A percentile compares a stretch with the other conserved stretches of the same genome.
phyloP scores from a whole-genome alignment of 176 grass and related monocot species.

The Urochloa ruziziensis region DNA sequence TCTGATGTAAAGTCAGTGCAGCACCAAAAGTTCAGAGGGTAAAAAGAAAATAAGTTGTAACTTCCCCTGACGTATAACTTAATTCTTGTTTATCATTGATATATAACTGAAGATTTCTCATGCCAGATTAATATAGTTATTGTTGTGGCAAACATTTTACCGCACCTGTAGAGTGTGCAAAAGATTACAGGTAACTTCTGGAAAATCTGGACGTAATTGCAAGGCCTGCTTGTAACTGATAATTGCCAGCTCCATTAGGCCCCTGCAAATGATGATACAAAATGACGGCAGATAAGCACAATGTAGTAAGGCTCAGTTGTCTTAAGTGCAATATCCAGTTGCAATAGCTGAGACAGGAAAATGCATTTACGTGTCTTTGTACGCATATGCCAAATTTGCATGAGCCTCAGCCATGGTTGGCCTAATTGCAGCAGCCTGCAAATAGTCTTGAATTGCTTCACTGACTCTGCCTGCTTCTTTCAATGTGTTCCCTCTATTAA shows the following conservation, averaged over 20 bases:
- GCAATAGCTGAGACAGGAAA: background rate
- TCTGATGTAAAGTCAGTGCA: background rate
- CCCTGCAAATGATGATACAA: background rate
- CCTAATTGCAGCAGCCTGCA: background rate
- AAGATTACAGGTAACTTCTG: conserved; percentile 1
- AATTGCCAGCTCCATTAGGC: background rate
- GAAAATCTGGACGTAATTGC: conserved; percentile 6
- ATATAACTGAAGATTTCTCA: background rate
- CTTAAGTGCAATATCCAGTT: background rate
- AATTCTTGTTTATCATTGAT: background rate
- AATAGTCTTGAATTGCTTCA: conserved; percentile 13
- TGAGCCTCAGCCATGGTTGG: conserved; percentile 3
- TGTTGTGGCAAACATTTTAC: background rate
- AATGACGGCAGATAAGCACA: background rate
- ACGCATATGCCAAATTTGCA: background rate
- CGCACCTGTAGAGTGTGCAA: background rate
- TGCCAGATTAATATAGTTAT: background rate
- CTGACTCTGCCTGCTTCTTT: background rate
- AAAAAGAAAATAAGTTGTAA: background rate
- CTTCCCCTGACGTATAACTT: background rate
- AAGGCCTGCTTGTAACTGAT: background rate
- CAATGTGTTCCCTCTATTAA: background rate
- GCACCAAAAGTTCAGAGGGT: background rate
- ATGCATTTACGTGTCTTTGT: conserved; percentile 12
- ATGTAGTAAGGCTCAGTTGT: background rate